phyloP scores from a whole-genome alignment of 2,329 filamentous ascomycete species.

The Lachnum nothofagi region DNA sequence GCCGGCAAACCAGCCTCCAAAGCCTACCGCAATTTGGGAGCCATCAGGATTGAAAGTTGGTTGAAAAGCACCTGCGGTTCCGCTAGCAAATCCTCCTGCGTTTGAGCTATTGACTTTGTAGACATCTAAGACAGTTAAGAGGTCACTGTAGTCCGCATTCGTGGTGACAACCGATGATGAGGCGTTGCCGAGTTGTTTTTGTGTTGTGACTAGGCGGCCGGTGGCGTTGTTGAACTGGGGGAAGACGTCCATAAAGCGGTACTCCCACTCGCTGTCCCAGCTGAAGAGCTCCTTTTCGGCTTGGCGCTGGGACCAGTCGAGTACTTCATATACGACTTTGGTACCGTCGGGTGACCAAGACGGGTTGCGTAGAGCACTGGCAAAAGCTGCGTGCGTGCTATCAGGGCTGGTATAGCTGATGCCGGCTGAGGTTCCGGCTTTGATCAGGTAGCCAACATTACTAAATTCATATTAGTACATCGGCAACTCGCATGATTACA shows the following conservation, averaged over 20 bases:
- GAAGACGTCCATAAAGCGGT: constrained; percentile 41
- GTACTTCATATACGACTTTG: constrained; percentile 25
- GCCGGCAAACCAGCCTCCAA: constrained; percentile 38
- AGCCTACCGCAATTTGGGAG: constrained; percentile 36
- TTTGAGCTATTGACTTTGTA: background rate
- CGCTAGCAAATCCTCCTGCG: background rate
- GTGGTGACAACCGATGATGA: constrained; percentile 35
- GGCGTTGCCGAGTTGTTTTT: constrained; percentile 39
- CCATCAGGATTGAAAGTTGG: constrained; percentile 38
- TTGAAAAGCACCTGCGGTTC: constrained; percentile 35
- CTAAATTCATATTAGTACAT: too few species aligned
- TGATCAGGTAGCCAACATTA: constrained; percentile 19
- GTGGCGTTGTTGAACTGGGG: constrained; percentile 26
- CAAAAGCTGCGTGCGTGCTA: constrained; percentile 7
- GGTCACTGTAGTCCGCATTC: constrained; percentile 29
- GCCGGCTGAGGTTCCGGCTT: constrained; percentile 12
- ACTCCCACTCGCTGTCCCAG: constrained; percentile 39
- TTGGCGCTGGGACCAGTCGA: constrained; percentile 30
- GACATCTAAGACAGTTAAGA: constrained; percentile 29
- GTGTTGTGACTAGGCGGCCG: constrained; percentile 33
- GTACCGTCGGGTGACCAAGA: constrained; percentile 23
- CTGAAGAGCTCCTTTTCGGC: constrained; percentile 36
- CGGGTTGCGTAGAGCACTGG: constrained; percentile 14
- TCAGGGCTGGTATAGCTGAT: constrained; percentile 18
- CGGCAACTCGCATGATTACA: too few species aligned